Conservation (phyloP, 2,329 filamentous ascomycete species). For the Orbilia quercus region DNA sequence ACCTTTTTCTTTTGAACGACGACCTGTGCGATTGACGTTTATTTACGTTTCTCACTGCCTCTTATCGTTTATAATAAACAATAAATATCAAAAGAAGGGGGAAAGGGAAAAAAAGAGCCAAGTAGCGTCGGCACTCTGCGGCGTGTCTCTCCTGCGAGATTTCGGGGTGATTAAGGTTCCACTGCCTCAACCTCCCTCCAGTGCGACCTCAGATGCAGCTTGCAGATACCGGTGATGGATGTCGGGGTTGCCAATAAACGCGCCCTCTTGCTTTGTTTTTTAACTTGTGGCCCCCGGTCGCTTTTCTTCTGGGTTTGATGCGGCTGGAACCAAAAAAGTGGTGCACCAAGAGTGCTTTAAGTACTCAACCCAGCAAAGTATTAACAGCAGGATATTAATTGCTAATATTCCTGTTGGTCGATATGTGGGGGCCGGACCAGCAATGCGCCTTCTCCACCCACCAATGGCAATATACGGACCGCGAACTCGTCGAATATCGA, state of each 20-base stretch:
- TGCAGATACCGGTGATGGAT: slow-evolving; percentile 3
- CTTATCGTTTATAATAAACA: too few relatives aligned
- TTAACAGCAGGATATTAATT: too few relatives aligned
- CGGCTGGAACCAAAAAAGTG: slow-evolving; percentile 47
- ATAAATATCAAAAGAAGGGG: neutral
- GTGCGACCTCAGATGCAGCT: slow-evolving; percentile 41
- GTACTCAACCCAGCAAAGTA: neutral
- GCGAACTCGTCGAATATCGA: neutral
- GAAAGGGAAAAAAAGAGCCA: slow-evolving; percentile 9
- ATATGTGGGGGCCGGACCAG: slow-evolving; percentile 45
- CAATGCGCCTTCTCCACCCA: slow-evolving; percentile 51
- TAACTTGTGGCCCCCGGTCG: slow-evolving; percentile 9
- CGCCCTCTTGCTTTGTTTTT: slow-evolving; percentile 44
- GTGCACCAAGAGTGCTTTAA: neutral
- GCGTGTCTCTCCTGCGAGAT: slow-evolving; percentile 46
- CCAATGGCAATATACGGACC: slow-evolving; percentile 32
- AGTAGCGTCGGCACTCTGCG: slow-evolving; percentile 46
- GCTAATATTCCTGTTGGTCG: neutral
- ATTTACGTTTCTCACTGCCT: slow-evolving; percentile 38
- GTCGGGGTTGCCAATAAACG: slow-evolving; percentile 36
- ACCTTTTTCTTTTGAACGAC: slow-evolving; percentile 51
- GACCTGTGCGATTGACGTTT: slow-evolving; percentile 39
- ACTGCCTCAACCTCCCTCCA: slow-evolving; percentile 44
- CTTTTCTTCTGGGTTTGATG: slow-evolving; percentile 45
- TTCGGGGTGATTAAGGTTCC: slow-evolving; percentile 56